Evolutionary conservation across 352 stramenopile species (phyloP).

Genomic region (Phytophthora pisi): DNA sequence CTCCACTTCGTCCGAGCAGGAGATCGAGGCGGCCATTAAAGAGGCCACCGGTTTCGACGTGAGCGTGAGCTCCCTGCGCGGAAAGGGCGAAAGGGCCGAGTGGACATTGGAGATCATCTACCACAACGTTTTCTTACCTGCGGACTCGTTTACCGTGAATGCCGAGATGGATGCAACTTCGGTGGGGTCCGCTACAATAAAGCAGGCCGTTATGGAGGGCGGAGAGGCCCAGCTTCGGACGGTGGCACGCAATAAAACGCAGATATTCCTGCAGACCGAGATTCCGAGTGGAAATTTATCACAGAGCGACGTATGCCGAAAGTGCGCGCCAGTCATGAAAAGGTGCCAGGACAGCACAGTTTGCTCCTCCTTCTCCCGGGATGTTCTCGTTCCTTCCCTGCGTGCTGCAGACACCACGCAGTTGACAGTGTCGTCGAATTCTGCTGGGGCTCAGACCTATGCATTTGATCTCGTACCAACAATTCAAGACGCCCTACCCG

Average conservation of each 20-base stretch:
- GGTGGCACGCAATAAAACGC: slow-evolving; percentile 10
- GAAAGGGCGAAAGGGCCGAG: neutral
- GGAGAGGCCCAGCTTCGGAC: slow-evolving; percentile 9
- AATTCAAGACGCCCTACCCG: neutral
- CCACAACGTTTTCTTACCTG: slow-evolving; percentile 14
- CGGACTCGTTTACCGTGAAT: slow-evolving; percentile 3
- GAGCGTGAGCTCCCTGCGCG: slow-evolving; percentile 1
- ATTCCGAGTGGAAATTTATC: neutral
- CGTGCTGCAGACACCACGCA: neutral
- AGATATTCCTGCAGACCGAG: slow-evolving; percentile 3
- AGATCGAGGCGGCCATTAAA: slow-evolving; percentile 8
- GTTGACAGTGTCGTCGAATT: neutral
- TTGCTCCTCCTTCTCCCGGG: neutral
- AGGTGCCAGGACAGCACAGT: neutral
- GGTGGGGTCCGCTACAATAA: slow-evolving; percentile 3
- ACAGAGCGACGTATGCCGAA: neutral
- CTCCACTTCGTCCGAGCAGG: neutral
- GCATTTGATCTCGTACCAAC: slow-evolving; percentile 1
- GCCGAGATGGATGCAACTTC: slow-evolving; percentile 1
- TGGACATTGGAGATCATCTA: slow-evolving; percentile 29
- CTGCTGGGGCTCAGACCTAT: neutral
- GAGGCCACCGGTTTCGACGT: slow-evolving; percentile 1
- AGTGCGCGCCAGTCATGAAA: neutral
- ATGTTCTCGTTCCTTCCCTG: neutral
- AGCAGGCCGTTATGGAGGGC: slow-evolving; percentile 25